Evolutionary conservation across 2,329 filamentous ascomycete genomes (phyloP), one percentile per base, ranked within the genome.

Genomic region (Fusarium torulosum): DNA sequence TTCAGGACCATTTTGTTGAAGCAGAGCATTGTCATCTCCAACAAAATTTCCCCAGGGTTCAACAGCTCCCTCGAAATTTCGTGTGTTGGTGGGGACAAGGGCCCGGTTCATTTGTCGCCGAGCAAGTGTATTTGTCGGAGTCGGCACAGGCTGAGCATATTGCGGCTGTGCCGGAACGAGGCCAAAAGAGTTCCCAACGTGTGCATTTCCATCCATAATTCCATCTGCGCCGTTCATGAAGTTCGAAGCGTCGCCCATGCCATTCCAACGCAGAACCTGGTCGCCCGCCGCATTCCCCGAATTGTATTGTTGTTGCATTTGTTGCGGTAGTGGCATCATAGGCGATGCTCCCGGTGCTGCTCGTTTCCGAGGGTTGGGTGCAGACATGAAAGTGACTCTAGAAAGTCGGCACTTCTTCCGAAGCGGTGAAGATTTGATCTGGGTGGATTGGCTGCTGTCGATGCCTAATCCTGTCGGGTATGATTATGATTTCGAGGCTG

Each of bases 331-430:
- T 33, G 88, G 86, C 21, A 85, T 80, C 67, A 86, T 80, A n/a
- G 92, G 90, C 37, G 88, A 85, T 64, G 89, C 82, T 75, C 90
- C 91, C 57, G 92, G 90, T 45, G 92, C 91, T 70, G 90, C 84
- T 77, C 92, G 86, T 82, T 96, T 96, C 78, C 91, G 81, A 20
- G 85, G 77, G 66, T 86, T 86, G 44, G 81, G 79, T 31, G 79
- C 74, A 58, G 85, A 82, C 84, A 86, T 85, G 63, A 64, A 58
- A 41, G 51, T 50, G 37, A 31, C 25, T 27, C 19, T 53, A 38
- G 21, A 52, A 46, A 41, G 27, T 56, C 53, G n/a, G 45, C 35
- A 41, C 69, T 69, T 59, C 66, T 29, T 43, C 20, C 40, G 42
- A 66, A 62, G 59, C 57, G 59, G 57, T 44, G 47, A 53, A 19